These are phyloP conservation scores for Chlorella ohadii DNA, from an alignment of 139 green algal genomes.

Conservation along the genomic window DNA sequence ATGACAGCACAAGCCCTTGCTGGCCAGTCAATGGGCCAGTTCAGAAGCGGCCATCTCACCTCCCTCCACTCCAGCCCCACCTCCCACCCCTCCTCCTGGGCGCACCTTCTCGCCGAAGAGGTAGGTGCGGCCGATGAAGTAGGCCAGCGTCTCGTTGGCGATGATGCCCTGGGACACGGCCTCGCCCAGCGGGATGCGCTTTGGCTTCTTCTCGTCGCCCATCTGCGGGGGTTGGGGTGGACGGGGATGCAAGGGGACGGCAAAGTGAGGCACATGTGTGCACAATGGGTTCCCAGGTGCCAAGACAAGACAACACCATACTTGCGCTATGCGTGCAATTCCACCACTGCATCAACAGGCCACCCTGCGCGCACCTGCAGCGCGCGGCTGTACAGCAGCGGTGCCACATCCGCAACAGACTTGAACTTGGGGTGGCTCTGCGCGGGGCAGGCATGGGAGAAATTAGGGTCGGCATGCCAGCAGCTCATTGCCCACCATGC, in stretches of 20 bases:
- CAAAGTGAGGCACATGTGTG: too few relatives aligned
- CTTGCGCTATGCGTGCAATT: too few relatives aligned
- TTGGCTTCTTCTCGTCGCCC: conserved; percentile 86
- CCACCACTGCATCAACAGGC: too few relatives aligned
- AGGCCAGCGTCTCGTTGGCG: conserved; percentile 98
- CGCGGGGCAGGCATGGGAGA: background rate
- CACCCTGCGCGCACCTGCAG: conserved; percentile 66
- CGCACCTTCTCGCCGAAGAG: conserved; percentile 79
- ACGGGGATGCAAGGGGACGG: background rate
- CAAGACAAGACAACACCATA: too few relatives aligned
- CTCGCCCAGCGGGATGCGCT: conserved; percentile 82
- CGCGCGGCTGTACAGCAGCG: conserved; percentile 92
- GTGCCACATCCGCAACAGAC: conserved; percentile 76
- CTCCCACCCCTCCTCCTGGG: too few relatives aligned
- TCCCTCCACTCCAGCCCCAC: too few relatives aligned
- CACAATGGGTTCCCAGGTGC: background rate
- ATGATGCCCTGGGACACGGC: conserved; percentile 92
- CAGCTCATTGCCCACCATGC: background rate
- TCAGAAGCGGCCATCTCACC: too few relatives aligned
- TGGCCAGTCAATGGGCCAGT: too few relatives aligned
- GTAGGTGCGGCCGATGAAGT: conserved; percentile 99
- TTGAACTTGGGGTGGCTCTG: conserved; percentile 92
- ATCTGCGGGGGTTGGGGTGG: conserved; percentile 64
- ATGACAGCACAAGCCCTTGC: too few relatives aligned
- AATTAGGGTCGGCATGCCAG: too few relatives aligned